Evolutionary conservation across 2,329 filamentous ascomycete species (phyloP).

Genomic region (Arthrobotrys sphaeroides): DNA sequence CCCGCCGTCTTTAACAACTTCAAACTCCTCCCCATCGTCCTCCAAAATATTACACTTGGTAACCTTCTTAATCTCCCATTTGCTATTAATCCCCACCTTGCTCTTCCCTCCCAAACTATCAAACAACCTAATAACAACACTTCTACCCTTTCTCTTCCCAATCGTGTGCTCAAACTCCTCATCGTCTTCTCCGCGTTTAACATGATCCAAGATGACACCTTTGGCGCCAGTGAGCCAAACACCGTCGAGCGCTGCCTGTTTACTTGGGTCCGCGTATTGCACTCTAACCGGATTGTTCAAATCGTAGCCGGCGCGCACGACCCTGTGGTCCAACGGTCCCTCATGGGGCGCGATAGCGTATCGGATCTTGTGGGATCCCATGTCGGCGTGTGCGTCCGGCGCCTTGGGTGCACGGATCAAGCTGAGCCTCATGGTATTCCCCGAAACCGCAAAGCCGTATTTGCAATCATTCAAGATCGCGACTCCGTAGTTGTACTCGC

Average conservation of each 20-base stretch:
- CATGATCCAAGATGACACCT: constrained; percentile 77
- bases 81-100: constrained; percentile 73
- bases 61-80: constrained; percentile 73
- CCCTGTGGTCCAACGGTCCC: constrained; percentile 75
- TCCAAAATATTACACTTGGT: constrained; percentile 88
- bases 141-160: constrained; percentile 74
- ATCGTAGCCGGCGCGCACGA: constrained; percentile 83
- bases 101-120: constrained; percentile 86
- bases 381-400: constrained; percentile 91
- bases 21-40: constrained; percentile 76
- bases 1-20: constrained; percentile 60
- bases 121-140: constrained; percentile 84
- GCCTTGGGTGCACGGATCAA: constrained; percentile 89
- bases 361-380: constrained; percentile 85
- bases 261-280: constrained; percentile 58
- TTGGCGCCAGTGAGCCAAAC: constrained; percentile 56
- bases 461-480: constrained; percentile 95
- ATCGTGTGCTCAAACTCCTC: constrained; percentile 74
- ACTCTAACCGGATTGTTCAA: constrained; percentile 84
- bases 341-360: constrained; percentile 90
- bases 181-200: constrained; percentile 94
- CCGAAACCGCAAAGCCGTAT: constrained; percentile 90
- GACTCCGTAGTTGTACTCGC: constrained; percentile 86
- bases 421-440: constrained; percentile 87
- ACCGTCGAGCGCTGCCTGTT: constrained; percentile 9